Base-by-base conservation (phyloP, 306 rosid species). In the Medicago lupulina region DNA sequence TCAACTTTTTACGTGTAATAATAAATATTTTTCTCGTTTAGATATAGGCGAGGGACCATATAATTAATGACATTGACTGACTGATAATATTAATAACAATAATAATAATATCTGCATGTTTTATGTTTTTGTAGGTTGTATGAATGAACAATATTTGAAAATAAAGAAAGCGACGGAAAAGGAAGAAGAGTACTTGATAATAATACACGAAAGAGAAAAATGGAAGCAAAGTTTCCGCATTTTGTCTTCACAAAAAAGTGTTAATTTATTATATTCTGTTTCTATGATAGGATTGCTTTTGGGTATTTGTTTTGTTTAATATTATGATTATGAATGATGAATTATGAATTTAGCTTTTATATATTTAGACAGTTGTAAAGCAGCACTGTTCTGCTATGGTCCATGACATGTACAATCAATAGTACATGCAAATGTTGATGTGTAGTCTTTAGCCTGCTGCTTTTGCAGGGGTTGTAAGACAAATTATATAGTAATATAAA, bases 161-260 rank as follows among this genome's bases (percentile, higher is more conserved):
- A 89, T 88, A 86, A 91, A 84, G 87, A 70, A 79, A 81, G 83
- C 79, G 83, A 76, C 44, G 71, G 86, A 75, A 49, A 78, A 79
- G 74, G 60, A 67, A 44, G 40, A 70, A 34, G 67, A 80, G 51
- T 59, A 83, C 13, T 18, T 18, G 8, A 8, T 73, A 28, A 74
- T 50, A 67, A 73, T 15, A 75, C 15, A 78, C 12, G 44, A 57
- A 14, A 47, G 36, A 69, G 54, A 50, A 16, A 13, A 67, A 18
- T 70, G 85, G 85, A 85, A 78, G 83, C 88, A 74, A 81, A 85
- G 85, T 81, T 85, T 85, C 88, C 83, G 79, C 70, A 69, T 81
- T 70, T 73, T 62, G 70, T 58, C 67, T 38, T 60, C 62, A 39
- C 1, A 43, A 41, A 67, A 18, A 54, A 13, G 17, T 64, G 63